Percentiles rank a stretch among this genome's conserved stretches.
phyloP scores from a whole-genome alignment of 1,284 basidiomycete species.

The Lentinus polychrous region DNA sequence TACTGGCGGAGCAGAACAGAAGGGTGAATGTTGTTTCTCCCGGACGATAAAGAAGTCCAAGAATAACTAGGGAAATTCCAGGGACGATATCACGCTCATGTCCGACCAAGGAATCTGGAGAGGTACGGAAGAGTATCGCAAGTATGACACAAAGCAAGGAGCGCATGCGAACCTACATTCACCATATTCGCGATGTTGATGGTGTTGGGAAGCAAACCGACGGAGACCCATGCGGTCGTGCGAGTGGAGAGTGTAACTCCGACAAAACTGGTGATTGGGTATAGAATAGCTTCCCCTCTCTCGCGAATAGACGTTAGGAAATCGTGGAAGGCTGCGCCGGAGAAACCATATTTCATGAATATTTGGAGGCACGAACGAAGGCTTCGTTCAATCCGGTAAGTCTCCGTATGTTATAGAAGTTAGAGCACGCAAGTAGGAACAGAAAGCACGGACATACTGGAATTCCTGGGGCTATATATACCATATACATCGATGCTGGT shows the following conservation, averaged over 20 bases:
- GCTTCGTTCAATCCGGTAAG: constrained; percentile 2
- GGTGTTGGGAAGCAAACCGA: neutral
- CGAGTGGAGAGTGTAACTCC: constrained; percentile 6
- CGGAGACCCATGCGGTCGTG: constrained; percentile 4
- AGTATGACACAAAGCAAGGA: too few species aligned
- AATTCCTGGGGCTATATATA: neutral
- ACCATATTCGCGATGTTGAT: neutral
- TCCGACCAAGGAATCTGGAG: too few species aligned
- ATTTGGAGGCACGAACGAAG: neutral
- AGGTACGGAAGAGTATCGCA: too few species aligned
- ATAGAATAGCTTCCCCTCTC: neutral
- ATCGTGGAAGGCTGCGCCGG: too few species aligned
- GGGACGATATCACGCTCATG: neutral
- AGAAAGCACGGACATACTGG: too few species aligned
- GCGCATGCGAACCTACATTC: too few species aligned
- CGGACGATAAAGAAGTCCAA: constrained; percentile 1
- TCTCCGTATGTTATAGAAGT: neutral
- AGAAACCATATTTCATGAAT: neutral
- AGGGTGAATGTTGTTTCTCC: neutral
- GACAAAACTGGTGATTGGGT: neutral
- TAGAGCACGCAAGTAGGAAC: too few species aligned
- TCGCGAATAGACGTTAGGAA: neutral
- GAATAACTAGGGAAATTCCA: neutral
- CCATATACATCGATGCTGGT: neutral
- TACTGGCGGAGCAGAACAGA: neutral